These are phyloP conservation scores for Amyloporia xantha DNA, from an alignment of 768 basidiomycete species.

Conservation along the genomic window DNA sequence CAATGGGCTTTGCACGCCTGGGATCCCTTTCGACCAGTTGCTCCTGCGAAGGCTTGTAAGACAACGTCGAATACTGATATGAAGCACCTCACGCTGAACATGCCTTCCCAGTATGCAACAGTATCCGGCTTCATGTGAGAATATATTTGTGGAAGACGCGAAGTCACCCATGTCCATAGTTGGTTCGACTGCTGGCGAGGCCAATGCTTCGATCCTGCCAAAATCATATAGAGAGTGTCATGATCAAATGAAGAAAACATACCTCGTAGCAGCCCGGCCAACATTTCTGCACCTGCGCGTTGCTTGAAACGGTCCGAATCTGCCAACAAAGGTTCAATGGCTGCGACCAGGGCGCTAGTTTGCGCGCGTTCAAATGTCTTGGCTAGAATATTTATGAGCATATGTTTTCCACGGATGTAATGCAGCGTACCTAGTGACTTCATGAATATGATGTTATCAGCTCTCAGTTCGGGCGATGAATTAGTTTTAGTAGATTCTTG, in stretches of 20 bases:
- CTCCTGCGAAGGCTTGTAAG: slow-evolving; percentile 13
- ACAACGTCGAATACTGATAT: neutral
- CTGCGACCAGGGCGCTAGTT: slow-evolving; percentile 45
- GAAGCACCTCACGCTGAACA: slow-evolving; percentile 42
- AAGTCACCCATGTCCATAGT: slow-evolving; percentile 69
- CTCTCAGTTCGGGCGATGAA: slow-evolving; percentile 48
- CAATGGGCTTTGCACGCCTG: slow-evolving; percentile 61
- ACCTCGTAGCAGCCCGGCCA: slow-evolving; percentile 75
- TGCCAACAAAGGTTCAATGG: slow-evolving; percentile 54
- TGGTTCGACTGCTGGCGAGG: slow-evolving; percentile 39
- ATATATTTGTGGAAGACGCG: slow-evolving; percentile 57
- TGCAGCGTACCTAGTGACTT: slow-evolving; percentile 39
- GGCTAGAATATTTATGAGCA: slow-evolving; percentile 33
- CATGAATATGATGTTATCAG: slow-evolving; percentile 42
- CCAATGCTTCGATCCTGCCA: slow-evolving; percentile 82
- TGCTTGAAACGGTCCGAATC: slow-evolving; percentile 81
- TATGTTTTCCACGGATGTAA: neutral
- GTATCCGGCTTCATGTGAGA: slow-evolving; percentile 83
- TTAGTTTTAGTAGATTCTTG: slow-evolving; percentile 69
- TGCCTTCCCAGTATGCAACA: slow-evolving; percentile 63
- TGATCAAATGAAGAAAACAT: slow-evolving; percentile 11
- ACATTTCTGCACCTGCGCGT: slow-evolving; percentile 68
- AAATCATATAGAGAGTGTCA: neutral
- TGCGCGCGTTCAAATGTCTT: slow-evolving; percentile 55
- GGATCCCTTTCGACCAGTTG: slow-evolving; percentile 68